Base-by-base conservation (phyloP, 306 rosid genomes). In the Mucuna pruriens region DNA sequence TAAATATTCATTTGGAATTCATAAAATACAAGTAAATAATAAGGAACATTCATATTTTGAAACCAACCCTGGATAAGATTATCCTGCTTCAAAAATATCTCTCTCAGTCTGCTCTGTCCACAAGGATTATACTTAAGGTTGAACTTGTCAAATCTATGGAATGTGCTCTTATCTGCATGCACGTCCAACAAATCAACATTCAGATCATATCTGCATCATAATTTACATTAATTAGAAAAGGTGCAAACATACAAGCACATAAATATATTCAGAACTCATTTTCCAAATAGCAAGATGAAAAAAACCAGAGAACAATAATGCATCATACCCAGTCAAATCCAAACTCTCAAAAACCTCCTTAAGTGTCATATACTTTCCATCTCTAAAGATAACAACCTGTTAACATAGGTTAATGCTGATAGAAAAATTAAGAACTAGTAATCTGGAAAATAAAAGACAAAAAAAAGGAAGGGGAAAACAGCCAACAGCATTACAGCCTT, bases 51-150 rank as follows among this genome's bases (percentile, higher is more conserved):
- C 58, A 49, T 26, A 66, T 46, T 69, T 26, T 48, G 75, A 74
- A 51, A 75, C 93, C 69, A 77, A 94, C 98, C 98, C 87, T 94
- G 98, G 80, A 94, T 94, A 83, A 94, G 97, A 82, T 94, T 94
- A 85, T 94, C 98, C 86, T 94, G 98, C 88, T 94, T 94, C 80
- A 94, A 84, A 84, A 94, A 94, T 86, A 94, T 94, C 88, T 94
- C 98, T 81, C 98, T 85, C 39, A 94, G 97, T 86, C 98, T 89
- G 79, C 98, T 94, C 86, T 94, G 98, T 70, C 98, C 98, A 85
- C 97, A 94, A 45, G 98, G 98, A 87, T 94, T 94, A 84, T 94
- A 94, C 90, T 94, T 94, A 3, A 94, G 88, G 88, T 94, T 94
- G 92, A 94, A 94, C 66, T 94, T 94, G 88, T 94, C 98, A 86